Evolutionary conservation across 352 stramenopile genomes (phyloP).

Genomic region (Globisporangium polare): DNA sequence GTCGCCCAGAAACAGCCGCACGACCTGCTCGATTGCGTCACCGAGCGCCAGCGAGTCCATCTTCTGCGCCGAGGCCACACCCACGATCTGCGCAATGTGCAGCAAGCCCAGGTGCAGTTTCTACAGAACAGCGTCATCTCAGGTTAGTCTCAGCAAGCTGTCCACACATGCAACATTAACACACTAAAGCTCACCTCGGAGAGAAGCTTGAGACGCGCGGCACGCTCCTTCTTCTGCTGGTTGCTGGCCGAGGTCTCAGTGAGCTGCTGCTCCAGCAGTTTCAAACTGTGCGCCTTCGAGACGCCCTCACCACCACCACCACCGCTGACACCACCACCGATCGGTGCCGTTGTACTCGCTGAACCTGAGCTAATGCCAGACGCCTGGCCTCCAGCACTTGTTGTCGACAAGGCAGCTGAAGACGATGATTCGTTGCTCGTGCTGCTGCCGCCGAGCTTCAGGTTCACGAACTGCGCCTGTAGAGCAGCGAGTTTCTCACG

Average conservation of each 20-base stretch:
- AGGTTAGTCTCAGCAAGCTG: background rate
- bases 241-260: constrained; percentile 37
- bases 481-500: constrained; percentile 55
- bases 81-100: constrained; percentile 74
- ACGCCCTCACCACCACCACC: constrained; percentile 11
- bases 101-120: constrained; percentile 72
- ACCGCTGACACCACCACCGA: background rate
- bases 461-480: constrained; percentile 58
- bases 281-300: constrained; percentile 45
- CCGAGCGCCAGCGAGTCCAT: constrained; percentile 61
- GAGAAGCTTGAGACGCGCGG: constrained; percentile 46
- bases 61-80: constrained; percentile 34
- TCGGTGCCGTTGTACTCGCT: background rate
- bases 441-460: constrained; percentile 60
- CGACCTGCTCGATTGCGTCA: constrained; percentile 72
- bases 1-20: constrained; percentile 71
- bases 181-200: constrained; percentile 35
- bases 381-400: background rate
- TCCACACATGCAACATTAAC: background rate
- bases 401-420: background rate
- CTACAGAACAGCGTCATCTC: constrained; percentile 9
- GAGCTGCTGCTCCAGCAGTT: constrained; percentile 66
- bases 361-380: background rate
- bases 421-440: constrained; percentile 17
- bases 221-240: constrained; percentile 72